Percentiles rank a stretch among this genome's conserved stretches.
Evolutionary conservation across 257 asterid species (phyloP).

Genomic region (Solanum arcanum): DNA sequence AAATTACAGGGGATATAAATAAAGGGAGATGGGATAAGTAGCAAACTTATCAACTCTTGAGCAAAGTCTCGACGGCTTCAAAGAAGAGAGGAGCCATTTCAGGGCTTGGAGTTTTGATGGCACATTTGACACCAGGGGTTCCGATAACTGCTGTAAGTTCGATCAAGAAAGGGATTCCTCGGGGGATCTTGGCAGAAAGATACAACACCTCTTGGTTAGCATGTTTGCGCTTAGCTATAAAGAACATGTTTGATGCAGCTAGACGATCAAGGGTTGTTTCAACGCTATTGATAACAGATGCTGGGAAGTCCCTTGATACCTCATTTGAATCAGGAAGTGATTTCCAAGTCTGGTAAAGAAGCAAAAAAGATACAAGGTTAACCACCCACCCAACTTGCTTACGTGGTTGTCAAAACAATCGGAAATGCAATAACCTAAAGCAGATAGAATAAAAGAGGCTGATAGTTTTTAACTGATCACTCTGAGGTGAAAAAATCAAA

Average conservation of each 20-base stretch:
- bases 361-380: neutral
- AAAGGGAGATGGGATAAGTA: neutral
- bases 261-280: constrained; percentile 63
- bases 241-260: constrained; percentile 72
- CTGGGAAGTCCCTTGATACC: constrained; percentile 69
- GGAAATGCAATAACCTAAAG: neutral
- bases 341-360: constrained; percentile 74
- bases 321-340: constrained; percentile 94
- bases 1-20: neutral
- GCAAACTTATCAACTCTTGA: constrained; percentile 26
- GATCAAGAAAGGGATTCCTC: constrained; percentile 74
- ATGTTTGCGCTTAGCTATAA: constrained; percentile 88
- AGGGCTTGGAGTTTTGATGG: constrained; percentile 72
- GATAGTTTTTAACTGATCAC: neutral
- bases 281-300: constrained; percentile 49
- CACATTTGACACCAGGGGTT: constrained; percentile 83
- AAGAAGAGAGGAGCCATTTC: constrained; percentile 92
- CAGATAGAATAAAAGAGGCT: neutral
- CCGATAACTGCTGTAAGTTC: constrained; percentile 78
- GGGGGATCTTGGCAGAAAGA: constrained; percentile 85
- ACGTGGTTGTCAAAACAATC: neutral
- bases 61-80: constrained; percentile 60
- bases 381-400: neutral
- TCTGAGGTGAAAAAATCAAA: neutral
- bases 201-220: constrained; percentile 83